phyloP scores from a whole-genome alignment of 2,329 filamentous ascomycete genomes.

The Didymella pomorum region DNA sequence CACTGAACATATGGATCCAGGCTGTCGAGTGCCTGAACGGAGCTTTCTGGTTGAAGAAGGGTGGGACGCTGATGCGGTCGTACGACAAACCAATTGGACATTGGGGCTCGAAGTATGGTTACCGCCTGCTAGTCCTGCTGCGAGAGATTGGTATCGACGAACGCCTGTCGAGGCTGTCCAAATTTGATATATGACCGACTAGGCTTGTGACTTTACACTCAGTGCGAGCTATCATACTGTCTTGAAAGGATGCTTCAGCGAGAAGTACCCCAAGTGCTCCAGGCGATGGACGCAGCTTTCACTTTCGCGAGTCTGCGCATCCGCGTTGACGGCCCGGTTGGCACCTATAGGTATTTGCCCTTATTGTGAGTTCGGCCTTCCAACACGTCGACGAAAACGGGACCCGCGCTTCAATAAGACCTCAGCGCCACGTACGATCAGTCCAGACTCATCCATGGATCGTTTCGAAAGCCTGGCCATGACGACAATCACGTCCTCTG shows the following conservation, averaged over 20 bases:
- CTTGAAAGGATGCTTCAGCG: not conserved
- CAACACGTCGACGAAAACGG: not conserved
- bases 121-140: constrained; percentile 18
- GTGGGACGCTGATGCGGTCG: constrained; percentile 8
- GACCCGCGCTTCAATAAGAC: not conserved
- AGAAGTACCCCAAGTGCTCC: not conserved
- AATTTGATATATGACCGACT: not conserved
- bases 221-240: not conserved
- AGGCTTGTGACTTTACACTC: not conserved
- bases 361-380: not conserved
- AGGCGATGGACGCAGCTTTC: not conserved
- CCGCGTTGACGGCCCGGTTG: not conserved
- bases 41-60: constrained; percentile 18
- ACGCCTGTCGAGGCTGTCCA: not conserved
- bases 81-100: constrained; percentile 15
- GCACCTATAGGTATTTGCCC: not conserved
- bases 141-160: constrained; percentile 9
- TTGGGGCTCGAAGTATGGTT: constrained; percentile 18
- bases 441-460: not conserved
- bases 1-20: constrained; percentile 19
- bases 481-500: constrained; percentile 1
- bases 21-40: constrained; percentile 21
- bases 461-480: not conserved
- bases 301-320: not conserved
- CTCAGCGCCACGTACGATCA: not conserved